These are phyloP conservation scores for Botrytis cinerea DNA, from an alignment of 2,329 filamentous ascomycete species.

Conservation along the genomic window DNA sequence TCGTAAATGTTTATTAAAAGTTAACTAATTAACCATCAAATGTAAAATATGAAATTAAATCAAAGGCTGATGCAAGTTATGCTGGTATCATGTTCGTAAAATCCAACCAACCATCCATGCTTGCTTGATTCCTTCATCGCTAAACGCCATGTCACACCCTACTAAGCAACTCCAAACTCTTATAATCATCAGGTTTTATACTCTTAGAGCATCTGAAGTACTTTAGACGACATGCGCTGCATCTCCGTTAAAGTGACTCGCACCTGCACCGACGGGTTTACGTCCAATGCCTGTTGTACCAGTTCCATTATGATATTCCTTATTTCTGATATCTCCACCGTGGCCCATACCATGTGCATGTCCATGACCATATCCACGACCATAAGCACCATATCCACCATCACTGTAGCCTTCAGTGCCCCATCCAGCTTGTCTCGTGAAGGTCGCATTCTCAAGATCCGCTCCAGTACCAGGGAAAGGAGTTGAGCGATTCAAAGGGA, in stretches of 20 bases:
- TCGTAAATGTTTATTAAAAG: neutral
- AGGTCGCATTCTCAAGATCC: slow-evolving; percentile 56
- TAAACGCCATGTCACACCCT: slow-evolving; percentile 4
- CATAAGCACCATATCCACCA: slow-evolving; percentile 5
- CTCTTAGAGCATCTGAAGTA: too few relatives aligned
- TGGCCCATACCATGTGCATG: slow-evolving; percentile 9
- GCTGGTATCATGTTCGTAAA: slow-evolving; percentile 16
- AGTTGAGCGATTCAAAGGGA: slow-evolving; percentile 61
- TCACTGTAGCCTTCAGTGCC: slow-evolving; percentile 42
- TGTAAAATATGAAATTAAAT: neutral
- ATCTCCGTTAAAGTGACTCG: neutral
- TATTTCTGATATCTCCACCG: slow-evolving; percentile 3
- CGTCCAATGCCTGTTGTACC: slow-evolving; percentile 9
- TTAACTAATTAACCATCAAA: neutral
- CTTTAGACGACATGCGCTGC: slow-evolving; percentile 15
- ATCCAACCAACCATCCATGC: neutral
- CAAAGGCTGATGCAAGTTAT: neutral
- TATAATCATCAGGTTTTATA: neutral
- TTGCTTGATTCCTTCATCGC: neutral
- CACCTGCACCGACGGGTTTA: slow-evolving; percentile 8
- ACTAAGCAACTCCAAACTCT: neutral
- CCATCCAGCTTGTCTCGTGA: slow-evolving; percentile 63
- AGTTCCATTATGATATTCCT: neutral
- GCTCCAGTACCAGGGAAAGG: slow-evolving; percentile 49
- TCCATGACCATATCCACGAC: slow-evolving; percentile 1